These are phyloP conservation scores for Neonectria faginata DNA, from an alignment of 2,329 filamentous ascomycete genomes.

Conservation along the genomic window DNA sequence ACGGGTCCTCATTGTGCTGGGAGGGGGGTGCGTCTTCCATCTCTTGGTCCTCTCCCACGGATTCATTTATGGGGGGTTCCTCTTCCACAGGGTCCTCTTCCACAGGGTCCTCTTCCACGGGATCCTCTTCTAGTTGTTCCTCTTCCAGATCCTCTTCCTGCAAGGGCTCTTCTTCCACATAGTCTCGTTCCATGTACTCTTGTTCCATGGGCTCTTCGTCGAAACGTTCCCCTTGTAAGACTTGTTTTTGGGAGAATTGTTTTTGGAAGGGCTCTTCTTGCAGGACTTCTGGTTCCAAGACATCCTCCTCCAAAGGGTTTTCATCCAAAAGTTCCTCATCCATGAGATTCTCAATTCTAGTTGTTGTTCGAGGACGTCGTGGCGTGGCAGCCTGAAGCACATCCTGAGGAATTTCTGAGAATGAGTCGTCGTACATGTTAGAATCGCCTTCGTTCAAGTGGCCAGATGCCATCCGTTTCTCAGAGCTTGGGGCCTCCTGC, in stretches of 20 bases:
- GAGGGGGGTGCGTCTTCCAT: conserved; percentile 19
- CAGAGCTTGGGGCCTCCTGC: conserved; percentile 21
- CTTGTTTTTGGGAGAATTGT: conserved; percentile 9
- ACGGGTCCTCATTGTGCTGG: conserved; percentile 19
- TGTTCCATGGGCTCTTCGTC: conserved; percentile 5
- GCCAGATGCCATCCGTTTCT: conserved; percentile 22
- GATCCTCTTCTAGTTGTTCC: conserved; percentile 12
- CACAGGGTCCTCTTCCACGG: conserved; percentile 6
- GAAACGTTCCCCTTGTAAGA: not conserved
- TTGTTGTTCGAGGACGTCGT: conserved; percentile 38
- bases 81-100: conserved; percentile 14
- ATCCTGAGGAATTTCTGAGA: conserved; percentile 66
- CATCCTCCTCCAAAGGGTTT: conserved; percentile 19
- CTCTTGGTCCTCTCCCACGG: conserved; percentile 25
- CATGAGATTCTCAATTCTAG: not conserved
- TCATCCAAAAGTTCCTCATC: conserved; percentile 7
- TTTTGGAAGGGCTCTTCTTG: not conserved
- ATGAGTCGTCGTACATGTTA: conserved; percentile 64
- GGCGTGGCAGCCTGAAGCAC: conserved; percentile 64
- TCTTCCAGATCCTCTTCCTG: conserved; percentile 1
- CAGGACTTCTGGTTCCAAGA: conserved; percentile 6
- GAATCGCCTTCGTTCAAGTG: conserved; percentile 46
- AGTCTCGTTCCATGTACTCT: conserved; percentile 27
- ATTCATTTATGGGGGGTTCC: conserved; percentile 4
- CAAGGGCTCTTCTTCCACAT: conserved; percentile 28